Percentiles rank a stretch among this genome's conserved stretches.
These are phyloP conservation scores for Tricholomella constricta DNA, from an alignment of 768 basidiomycete genomes.

Conservation along the genomic window DNA sequence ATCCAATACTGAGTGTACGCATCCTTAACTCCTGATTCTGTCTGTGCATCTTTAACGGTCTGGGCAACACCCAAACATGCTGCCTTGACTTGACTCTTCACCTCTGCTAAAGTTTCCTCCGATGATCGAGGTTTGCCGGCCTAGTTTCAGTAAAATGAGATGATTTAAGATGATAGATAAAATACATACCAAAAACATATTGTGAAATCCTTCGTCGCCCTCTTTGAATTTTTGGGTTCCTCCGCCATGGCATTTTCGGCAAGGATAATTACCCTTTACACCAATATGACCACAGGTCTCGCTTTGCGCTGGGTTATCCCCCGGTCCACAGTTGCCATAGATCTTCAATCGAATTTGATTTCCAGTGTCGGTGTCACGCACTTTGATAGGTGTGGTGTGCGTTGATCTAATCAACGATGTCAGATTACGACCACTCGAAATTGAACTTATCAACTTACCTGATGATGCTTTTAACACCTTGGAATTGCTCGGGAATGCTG, in stretches of 20 bases:
- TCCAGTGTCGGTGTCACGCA: constrained; percentile 28
- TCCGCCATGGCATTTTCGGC: constrained; percentile 40
- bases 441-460: constrained; percentile 23
- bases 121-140: constrained; percentile 24
- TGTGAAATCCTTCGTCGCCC: constrained; percentile 34
- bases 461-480: constrained; percentile 31
- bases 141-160: too few relatives aligned
- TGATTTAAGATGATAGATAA: background rate
- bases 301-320: constrained; percentile 43
- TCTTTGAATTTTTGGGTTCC: constrained; percentile 34
- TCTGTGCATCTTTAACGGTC: constrained; percentile 28
- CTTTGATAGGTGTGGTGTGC: constrained; percentile 30
- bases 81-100: constrained; percentile 31
- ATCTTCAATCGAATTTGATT: constrained; percentile 27
- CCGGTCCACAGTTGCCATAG: constrained; percentile 29
- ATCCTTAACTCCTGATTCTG: constrained; percentile 40
- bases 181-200: constrained; percentile 30
- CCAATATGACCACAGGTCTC: constrained; percentile 42
- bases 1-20: constrained; percentile 10
- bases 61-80: constrained; percentile 17
- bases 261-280: constrained; percentile 39
- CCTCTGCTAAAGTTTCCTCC: constrained; percentile 16
- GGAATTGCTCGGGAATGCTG: constrained; percentile 37
- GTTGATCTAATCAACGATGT: constrained; percentile 26
- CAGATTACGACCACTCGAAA: background rate